phyloP scores from a whole-genome alignment of 2,329 filamentous ascomycete species.

The Arthroderma uncinatum region DNA sequence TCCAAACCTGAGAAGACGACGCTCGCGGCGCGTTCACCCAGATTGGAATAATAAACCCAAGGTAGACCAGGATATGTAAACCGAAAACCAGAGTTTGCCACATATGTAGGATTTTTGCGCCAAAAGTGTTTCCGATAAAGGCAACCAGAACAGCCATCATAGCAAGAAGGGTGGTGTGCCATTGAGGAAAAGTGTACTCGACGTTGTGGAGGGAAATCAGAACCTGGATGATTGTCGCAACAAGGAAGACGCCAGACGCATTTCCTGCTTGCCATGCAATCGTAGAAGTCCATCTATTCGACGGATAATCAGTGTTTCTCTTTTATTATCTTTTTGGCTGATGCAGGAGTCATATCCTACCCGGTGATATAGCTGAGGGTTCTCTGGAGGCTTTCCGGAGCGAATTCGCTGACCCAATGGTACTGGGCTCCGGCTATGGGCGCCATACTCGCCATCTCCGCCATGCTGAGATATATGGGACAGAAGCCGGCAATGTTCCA shows the following conservation, averaged over 20 bases:
- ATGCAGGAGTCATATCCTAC: slow-evolving; percentile 15
- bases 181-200: slow-evolving; percentile 30
- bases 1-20: slow-evolving; percentile 22
- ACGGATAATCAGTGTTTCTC: not conserved
- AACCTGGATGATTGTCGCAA: slow-evolving; percentile 35
- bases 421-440: slow-evolving; percentile 32
- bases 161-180: slow-evolving; percentile 40
- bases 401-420: slow-evolving; percentile 30
- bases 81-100: slow-evolving; percentile 42
- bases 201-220: slow-evolving; percentile 31
- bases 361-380: slow-evolving; percentile 24
- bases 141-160: slow-evolving; percentile 33
- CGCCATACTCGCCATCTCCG: slow-evolving; percentile 16
- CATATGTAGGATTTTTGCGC: slow-evolving; percentile 36
- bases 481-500: slow-evolving; percentile 14
- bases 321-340: not conserved
- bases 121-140: slow-evolving; percentile 35
- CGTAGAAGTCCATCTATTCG: slow-evolving; percentile 31
- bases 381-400: slow-evolving; percentile 23
- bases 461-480: slow-evolving; percentile 13
- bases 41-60: slow-evolving; percentile 31
- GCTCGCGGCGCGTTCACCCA: slow-evolving; percentile 23
- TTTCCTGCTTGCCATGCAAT: slow-evolving; percentile 38
- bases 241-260: slow-evolving; percentile 35
- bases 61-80: slow-evolving; percentile 38